Percentiles rank a stretch among this genome's conserved stretches.
phyloP scores from a whole-genome alignment of 495 filamentous ascomycete species.

The Melanomma pulvis-pyrius region DNA sequence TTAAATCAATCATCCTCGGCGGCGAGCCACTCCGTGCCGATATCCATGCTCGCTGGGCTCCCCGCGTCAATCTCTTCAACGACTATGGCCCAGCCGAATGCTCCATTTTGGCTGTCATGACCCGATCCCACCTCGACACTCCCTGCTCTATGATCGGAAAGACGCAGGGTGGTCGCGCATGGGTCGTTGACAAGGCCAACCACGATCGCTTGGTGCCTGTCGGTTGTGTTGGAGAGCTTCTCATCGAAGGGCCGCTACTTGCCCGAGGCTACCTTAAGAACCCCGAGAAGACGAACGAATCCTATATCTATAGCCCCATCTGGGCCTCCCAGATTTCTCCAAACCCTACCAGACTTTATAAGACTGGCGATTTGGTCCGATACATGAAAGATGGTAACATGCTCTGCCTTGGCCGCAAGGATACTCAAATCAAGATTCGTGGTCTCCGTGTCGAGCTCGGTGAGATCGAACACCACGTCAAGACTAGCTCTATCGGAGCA shows the following conservation, averaged over 20 bases:
- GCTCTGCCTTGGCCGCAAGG: constrained; percentile 49
- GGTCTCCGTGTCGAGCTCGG: constrained; percentile 53
- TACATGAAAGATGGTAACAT: constrained; percentile 47
- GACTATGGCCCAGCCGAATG: constrained; percentile 35
- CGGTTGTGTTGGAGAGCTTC: constrained; percentile 38
- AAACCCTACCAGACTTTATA: constrained; percentile 41
- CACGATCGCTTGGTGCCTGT: constrained; percentile 24
- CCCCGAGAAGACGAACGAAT: constrained; percentile 38
- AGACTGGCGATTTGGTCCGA: constrained; percentile 48
- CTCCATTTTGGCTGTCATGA: constrained; percentile 16
- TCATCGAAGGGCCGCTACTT: constrained; percentile 43
- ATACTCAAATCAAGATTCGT: constrained; percentile 54
- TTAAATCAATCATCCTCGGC: constrained; percentile 33
- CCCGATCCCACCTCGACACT: constrained; percentile 16
- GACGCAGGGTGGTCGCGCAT: constrained; percentile 17
- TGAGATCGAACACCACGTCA: constrained; percentile 46
- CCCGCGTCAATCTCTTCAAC: constrained; percentile 31
- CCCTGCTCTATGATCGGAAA: constrained; percentile 42
- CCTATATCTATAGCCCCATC: constrained; percentile 39
- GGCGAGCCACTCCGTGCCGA: constrained; percentile 31
- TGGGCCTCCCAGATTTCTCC: constrained; percentile 13
- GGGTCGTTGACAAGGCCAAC: constrained; percentile 26
- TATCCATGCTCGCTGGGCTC: constrained; percentile 25
- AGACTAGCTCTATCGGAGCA: constrained; percentile 15
- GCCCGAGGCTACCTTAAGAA: constrained; percentile 47